These are phyloP conservation scores for Phytopythium sindhum DNA, from an alignment of 352 stramenopile species.

Conservation along the genomic window DNA sequence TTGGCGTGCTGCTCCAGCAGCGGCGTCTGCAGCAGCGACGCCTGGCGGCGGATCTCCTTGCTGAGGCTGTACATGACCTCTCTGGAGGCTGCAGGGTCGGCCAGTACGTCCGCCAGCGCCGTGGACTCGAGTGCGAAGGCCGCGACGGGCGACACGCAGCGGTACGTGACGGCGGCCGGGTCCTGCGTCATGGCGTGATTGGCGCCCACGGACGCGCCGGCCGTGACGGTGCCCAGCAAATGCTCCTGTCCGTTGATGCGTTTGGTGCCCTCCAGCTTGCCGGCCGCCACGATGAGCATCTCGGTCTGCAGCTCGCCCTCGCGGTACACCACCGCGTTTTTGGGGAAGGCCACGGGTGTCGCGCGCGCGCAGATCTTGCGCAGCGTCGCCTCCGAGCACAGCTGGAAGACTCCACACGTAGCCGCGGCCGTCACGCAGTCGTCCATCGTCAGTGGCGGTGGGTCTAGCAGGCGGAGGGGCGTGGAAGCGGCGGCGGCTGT, in stretches of 20 bases:
- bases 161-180: conserved; percentile 68
- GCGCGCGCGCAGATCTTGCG: conserved; percentile 70
- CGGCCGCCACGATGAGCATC: conserved; percentile 69
- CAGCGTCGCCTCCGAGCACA: conserved; percentile 80
- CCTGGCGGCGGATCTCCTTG: conserved; percentile 87
- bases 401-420: conserved; percentile 73
- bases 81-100: conserved; percentile 66
- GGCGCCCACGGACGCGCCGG: conserved; percentile 62
- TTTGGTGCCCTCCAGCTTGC: conserved; percentile 71
- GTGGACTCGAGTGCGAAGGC: conserved; percentile 71
- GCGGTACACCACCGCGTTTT: conserved; percentile 75
- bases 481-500: neutral
- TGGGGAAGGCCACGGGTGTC: conserved; percentile 58
- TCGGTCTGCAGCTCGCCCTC: conserved; percentile 79
- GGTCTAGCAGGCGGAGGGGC: neutral
- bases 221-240: conserved; percentile 42
- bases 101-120: conserved; percentile 69
- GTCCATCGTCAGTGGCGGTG: conserved; percentile 26
- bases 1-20: conserved; percentile 90
- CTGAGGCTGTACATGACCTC: conserved; percentile 86
- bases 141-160: conserved; percentile 76
- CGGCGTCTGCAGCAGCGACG: conserved; percentile 81
- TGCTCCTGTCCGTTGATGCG: conserved; percentile 85
- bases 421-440: conserved; percentile 65
- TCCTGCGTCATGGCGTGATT: conserved; percentile 84